A percentile compares a stretch with the other conserved stretches of the same genome.
Conservation (phyloP, 192 early-diverging fungal species). For the Mortierella alpina region DNA sequence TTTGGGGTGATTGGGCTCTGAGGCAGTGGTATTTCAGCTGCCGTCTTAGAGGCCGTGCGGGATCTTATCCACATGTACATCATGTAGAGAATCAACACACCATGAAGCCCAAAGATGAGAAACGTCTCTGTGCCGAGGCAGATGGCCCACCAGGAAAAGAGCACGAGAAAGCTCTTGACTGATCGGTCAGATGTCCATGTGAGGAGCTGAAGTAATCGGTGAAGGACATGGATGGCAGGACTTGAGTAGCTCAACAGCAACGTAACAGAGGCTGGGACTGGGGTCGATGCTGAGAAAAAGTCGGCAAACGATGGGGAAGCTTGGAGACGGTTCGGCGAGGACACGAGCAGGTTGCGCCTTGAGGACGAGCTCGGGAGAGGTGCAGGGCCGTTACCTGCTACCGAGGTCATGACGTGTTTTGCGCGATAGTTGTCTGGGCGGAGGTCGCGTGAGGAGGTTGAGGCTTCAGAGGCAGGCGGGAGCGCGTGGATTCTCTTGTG, state of each 20-base stretch:
- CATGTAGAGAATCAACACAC: constrained; percentile 39
- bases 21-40: constrained; percentile 9
- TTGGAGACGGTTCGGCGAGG: constrained; percentile 13
- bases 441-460: not conserved
- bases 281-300: constrained; percentile 56
- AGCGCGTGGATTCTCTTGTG: constrained; percentile 20
- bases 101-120: constrained; percentile 48
- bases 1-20: constrained; percentile 26
- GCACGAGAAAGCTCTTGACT: constrained; percentile 54
- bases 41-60: constrained; percentile 29
- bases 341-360: constrained; percentile 14
- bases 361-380: not conserved
- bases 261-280: constrained; percentile 57
- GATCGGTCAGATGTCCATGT: constrained; percentile 57
- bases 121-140: constrained; percentile 54
- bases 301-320: constrained; percentile 46
- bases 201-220: constrained; percentile 51
- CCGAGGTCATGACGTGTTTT: constrained; percentile 23
- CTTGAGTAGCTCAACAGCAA: constrained; percentile 54
- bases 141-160: constrained; percentile 59
- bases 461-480: constrained; percentile 1
- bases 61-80: constrained; percentile 53
- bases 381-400: not conserved
- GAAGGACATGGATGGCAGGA: constrained; percentile 50
- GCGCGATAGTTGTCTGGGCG: not conserved